Evolutionary conservation across 805 yeast genomes (phyloP), one percentile per base, ranked within the genome.

Genomic region (Metschnikowia peoriensis): DNA sequence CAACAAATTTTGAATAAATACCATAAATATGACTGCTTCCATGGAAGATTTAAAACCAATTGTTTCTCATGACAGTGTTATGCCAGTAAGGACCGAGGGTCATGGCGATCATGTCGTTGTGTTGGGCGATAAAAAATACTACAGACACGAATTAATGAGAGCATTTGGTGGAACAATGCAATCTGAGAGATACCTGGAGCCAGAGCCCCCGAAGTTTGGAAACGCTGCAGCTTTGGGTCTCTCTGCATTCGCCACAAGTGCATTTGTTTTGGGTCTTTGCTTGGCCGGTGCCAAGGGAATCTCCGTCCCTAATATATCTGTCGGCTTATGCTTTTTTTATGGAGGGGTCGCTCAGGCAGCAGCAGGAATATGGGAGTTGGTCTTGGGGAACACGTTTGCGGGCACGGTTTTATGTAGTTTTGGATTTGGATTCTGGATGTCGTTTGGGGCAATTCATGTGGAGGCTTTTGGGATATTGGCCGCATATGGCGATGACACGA

Each of bases 161-260:
- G 90, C 89, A 1, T 84, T 85, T 62, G 88, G 86, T 14, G 88
- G 88, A 61, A 72, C 73, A 9, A 67, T 78, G 51, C 75, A 75
- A 46, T 73, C 81, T 6, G 70, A 67, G 14, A 77, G 82, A 47
- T 62, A 69, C 52, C 78, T 81, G 54, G 67, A 72, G 51, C 77
- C 83, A 61, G 76, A 71, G 52, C 29, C 52, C 29, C 38, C 41
- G 28, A 46, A 46, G 41, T 75, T 70, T 55, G 80, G 72, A 14
- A 78, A 78, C 58, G 82, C 85, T 1, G 79, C 83, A 10, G 83
- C 84, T 0, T 70, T 81, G 15, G 85, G 85, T 5, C 69, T 81
- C 35, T 73, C 73, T 10, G 79, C 82, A 0, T 81, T 77, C 61
- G 72, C 78, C 16, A 63, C 76, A 32, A 68, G 79, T 12, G 76